Evolutionary conservation across 306 rosid species (phyloP).

Genomic region (Glycine tomentella): DNA sequence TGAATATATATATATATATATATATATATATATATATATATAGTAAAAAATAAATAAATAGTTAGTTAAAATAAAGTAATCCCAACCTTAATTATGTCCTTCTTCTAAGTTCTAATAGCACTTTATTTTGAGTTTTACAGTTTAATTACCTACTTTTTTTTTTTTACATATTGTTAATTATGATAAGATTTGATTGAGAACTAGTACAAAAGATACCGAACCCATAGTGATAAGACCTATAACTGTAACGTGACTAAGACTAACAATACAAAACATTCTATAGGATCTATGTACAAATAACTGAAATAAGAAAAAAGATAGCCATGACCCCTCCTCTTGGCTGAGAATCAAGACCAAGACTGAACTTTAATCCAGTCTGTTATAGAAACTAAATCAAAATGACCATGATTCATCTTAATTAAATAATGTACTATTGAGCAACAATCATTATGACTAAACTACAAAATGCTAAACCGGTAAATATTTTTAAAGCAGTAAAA

Average conservation of each 20-base stretch:
- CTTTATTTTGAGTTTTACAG: not conserved
- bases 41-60: no score
- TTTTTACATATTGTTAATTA: not conserved
- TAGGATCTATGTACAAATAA: not conserved
- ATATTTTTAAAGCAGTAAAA: no score
- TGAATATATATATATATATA: not conserved
- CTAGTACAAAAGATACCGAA: not conserved
- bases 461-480: not conserved
- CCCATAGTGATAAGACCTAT: not conserved
- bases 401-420: not conserved
- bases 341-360: not conserved
- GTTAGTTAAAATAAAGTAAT: not conserved
- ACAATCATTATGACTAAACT: not conserved
- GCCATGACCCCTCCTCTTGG: not conserved
- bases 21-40: no score
- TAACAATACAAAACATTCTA: not conserved
- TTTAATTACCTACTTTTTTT: not conserved
- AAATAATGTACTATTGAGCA: not conserved
- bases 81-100: conserved; percentile 12
- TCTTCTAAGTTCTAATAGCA: no score
- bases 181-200: not conserved
- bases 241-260: not conserved
- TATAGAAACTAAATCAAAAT: not conserved
- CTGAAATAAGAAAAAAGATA: not conserved
- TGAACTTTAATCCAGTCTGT: not conserved